These are phyloP conservation scores for Aureobasidium mangrovei DNA, from an alignment of 2,329 filamentous ascomycete genomes.

Conservation along the genomic window DNA sequence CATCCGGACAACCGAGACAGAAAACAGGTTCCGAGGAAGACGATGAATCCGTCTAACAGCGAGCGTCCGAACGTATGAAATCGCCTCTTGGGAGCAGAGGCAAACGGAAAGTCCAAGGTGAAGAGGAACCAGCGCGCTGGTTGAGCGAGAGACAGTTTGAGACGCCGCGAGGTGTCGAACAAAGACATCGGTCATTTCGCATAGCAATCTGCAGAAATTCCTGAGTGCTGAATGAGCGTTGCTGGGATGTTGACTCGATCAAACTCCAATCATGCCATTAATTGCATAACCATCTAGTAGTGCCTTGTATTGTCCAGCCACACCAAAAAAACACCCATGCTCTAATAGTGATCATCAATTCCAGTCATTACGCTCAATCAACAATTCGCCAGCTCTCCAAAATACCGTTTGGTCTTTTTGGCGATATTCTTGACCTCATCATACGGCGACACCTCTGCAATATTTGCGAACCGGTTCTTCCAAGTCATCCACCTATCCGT, in stretches of 20 bases:
- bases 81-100: not conserved
- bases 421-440: slow-evolving; percentile 5
- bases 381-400: slow-evolving; percentile 4
- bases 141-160: no score
- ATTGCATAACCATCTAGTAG: no score
- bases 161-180: no score
- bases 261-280: no score
- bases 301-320: no score
- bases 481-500: slow-evolving; percentile 23
- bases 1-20: not conserved
- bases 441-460: not conserved
- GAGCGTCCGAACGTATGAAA: not conserved
- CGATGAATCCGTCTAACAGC: not conserved
- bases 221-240: no score
- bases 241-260: no score
- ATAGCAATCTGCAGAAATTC: no score
- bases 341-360: not conserved
- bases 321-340: no score
- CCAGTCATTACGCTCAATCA: not conserved
- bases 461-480: slow-evolving; percentile 17
- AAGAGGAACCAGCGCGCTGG: not conserved
- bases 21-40: not conserved
- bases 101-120: not conserved
- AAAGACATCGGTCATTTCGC: no score
- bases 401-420: not conserved